Base-by-base conservation (phyloP, 1,139 yeast species). In the Eremothecium sinecaudum region DNA sequence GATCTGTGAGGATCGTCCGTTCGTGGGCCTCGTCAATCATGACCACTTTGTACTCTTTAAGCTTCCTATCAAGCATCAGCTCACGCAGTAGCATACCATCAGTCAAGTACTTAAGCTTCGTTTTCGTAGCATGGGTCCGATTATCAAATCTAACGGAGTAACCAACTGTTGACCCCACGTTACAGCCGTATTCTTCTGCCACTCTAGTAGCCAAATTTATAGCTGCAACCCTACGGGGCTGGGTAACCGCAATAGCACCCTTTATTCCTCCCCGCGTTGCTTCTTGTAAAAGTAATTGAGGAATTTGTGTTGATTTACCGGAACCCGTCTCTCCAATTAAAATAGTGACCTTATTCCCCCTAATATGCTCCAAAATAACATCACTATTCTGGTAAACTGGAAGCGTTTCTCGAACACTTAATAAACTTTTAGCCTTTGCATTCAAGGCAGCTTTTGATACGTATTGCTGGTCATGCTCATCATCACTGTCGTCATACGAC, bases 31-130 rank as follows among this genome's bases (percentile, higher is more conserved):
- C 98, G 64, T 90, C 98, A 31, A 90, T 75, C 31, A 92, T 69
- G n/a, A 90, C 69, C 0, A 84, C 77, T 18, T 79, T 67, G 55
- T 90, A 90, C 42, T 72, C 72, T 5, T 67, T 59, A 34, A 92
- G 61, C 3, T 62, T 58, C 1, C 73, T 71, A 50, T 84, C 87
- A 41, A 81, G 59, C 90, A 90, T 82, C 45, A 87, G 61, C 55
- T 90, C 98, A 53, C 98, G 69, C 38, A 92, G 61, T 22, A 90
- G 69, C 98, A 90, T 90, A 74, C 98, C 98, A 63, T 90, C 99
- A 0, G 98, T 90, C 33, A 90, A 63, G 52, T 86, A 90, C 51
- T 86, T 84, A 44, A 90, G 62, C 45, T 72, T 72, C 1, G 98
- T 90, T 25, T 58, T 58, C 17, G 61, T 53, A 12, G 64, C 53